phyloP scores from a whole-genome alignment of 2,329 filamentous ascomycete species.

The Aspergillus awamori region DNA sequence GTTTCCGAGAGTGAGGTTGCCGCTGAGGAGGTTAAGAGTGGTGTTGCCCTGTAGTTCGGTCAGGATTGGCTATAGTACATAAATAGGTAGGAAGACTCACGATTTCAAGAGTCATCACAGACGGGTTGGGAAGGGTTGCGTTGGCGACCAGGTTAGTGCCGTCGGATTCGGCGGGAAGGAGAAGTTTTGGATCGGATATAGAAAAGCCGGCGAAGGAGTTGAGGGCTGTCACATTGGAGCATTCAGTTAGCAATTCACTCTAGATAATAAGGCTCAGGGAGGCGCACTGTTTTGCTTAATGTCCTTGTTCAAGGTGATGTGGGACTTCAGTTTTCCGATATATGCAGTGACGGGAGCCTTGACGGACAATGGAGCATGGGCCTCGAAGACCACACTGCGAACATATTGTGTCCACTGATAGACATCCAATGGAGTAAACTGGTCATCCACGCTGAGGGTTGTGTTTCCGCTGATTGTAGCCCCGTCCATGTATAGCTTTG shows the following conservation, averaged over 20 bases:
- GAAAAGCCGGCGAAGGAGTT: constrained; percentile 55
- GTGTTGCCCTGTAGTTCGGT: constrained; percentile 50
- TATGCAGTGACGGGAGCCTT: constrained; percentile 33
- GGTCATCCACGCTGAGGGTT: constrained; percentile 30
- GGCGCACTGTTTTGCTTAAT: constrained; percentile 39
- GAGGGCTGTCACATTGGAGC: constrained; percentile 45
- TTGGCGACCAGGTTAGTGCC: constrained; percentile 58
- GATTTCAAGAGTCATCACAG: constrained; percentile 57
- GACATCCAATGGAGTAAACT: constrained; percentile 31
- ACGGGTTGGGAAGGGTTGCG: constrained; percentile 61
- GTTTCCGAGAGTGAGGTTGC: constrained; percentile 53
- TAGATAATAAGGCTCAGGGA: background rate
- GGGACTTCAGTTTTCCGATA: constrained; percentile 36
- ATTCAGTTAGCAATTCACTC: constrained; percentile 2
- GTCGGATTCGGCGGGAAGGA: constrained; percentile 45
- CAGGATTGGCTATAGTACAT: background rate
- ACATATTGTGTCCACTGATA: constrained; percentile 37
- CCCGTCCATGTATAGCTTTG: constrained; percentile 26
- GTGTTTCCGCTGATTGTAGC: constrained; percentile 39
- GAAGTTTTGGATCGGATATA: constrained; percentile 51
- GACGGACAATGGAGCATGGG: constrained; percentile 30
- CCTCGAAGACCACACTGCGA: constrained; percentile 34
- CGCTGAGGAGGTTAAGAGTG: constrained; percentile 55
- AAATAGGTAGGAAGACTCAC: constrained; percentile 17
- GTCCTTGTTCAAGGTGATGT: constrained; percentile 40